Conservation (phyloP, 164 flowering plant species). For the Aristolochia contorta region DNA sequence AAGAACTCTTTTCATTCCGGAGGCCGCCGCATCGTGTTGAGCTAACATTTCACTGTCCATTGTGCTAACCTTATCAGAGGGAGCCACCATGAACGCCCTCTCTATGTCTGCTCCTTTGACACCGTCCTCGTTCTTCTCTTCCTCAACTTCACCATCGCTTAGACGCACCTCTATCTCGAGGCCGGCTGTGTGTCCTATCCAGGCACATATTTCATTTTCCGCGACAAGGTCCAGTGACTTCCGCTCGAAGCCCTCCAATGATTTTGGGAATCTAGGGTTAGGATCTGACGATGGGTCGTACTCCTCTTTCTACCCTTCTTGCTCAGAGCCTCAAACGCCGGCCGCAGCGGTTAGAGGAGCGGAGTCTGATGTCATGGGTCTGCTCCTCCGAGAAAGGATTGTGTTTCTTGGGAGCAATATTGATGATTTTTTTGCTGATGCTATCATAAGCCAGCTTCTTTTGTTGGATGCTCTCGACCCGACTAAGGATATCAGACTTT, state of each 20-base stretch:
- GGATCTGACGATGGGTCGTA: conserved; percentile 2
- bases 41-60: no score
- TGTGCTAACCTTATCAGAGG: no score
- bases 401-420: conserved; percentile 64
- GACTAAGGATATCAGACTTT: conserved; percentile 66
- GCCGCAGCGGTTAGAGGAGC: conserved; percentile 43
- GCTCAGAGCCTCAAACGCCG: conserved; percentile 39
- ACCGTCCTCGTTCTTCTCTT: conserved; percentile 4
- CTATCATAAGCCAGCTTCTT: conserved; percentile 71
- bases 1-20: no score
- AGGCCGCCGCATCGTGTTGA: no score
- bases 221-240: not conserved
- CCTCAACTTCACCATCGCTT: conserved; percentile 11
- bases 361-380: conserved; percentile 65
- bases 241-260: conserved; percentile 5
- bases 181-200: not conserved
- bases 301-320: conserved; percentile 4
- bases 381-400: conserved; percentile 68
- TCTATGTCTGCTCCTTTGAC: conserved; percentile 18
- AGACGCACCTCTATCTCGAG: not conserved
- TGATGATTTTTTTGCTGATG: conserved; percentile 83
- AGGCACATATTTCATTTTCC: conserved; percentile 11
- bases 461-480: conserved; percentile 79
- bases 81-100: conserved; percentile 16
- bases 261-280: conserved; percentile 1